Percentiles rank a stretch among this genome's conserved stretches.
These are phyloP conservation scores for Gloeopeniophorella convolvens DNA, from an alignment of 768 basidiomycete species.

Conservation along the genomic window DNA sequence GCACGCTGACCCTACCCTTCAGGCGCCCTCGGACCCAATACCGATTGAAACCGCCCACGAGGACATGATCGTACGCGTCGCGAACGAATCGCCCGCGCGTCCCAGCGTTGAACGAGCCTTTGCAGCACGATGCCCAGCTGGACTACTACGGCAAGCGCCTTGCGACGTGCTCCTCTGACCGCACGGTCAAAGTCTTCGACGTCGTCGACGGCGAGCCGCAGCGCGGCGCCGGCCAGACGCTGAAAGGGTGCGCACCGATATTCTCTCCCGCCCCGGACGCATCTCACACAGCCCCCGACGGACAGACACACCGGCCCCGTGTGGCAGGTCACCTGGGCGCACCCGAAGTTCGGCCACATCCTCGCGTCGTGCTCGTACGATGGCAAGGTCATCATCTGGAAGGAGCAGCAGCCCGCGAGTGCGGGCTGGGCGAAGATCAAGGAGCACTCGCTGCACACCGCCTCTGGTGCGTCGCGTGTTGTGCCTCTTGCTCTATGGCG, in stretches of 20 bases:
- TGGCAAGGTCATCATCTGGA: slow-evolving; percentile 98
- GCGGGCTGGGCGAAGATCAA: slow-evolving; percentile 89
- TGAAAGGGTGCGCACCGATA: slow-evolving; percentile 60
- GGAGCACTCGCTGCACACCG: slow-evolving; percentile 90
- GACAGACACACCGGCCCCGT: slow-evolving; percentile 91
- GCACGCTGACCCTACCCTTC: neutral
- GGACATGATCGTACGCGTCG: slow-evolving; percentile 87
- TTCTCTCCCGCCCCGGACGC: neutral
- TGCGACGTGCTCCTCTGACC: slow-evolving; percentile 94
- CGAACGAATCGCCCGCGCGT: neutral
- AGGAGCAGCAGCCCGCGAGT: slow-evolving; percentile 56
- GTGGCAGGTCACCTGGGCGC: slow-evolving; percentile 98
- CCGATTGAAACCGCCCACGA: slow-evolving; percentile 95
- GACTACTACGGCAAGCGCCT: slow-evolving; percentile 97
- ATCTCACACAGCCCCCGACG: neutral
- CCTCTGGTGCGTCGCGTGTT: slow-evolving; percentile 60
- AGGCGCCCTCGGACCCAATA: slow-evolving; percentile 50
- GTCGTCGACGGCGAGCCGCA: slow-evolving; percentile 83
- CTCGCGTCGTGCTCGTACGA: slow-evolving; percentile 99
- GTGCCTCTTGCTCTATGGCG: neutral
- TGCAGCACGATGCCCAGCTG: slow-evolving; percentile 92
- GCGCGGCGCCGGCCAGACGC: slow-evolving; percentile 57
- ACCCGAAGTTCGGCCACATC: slow-evolving; percentile 95
- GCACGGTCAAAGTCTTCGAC: slow-evolving; percentile 93
- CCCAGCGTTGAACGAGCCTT: neutral